phyloP scores from a whole-genome alignment of 768 basidiomycete genomes.

The Sistotremastrum niveocremeum region DNA sequence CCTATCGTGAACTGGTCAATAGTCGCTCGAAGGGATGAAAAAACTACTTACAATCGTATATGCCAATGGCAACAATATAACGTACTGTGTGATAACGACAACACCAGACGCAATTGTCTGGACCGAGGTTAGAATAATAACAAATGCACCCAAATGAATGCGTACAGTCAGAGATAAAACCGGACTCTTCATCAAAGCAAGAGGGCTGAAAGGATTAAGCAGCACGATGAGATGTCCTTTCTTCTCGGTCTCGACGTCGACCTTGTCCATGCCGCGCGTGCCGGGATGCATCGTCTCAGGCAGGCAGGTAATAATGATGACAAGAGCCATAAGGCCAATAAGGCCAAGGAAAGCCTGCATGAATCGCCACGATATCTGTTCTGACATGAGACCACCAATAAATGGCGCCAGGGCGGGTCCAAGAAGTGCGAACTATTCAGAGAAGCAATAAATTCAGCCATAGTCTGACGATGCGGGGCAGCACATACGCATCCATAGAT shows the following conservation, averaged over 20 bases:
- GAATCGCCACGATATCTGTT: constrained; percentile 54
- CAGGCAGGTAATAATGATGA: constrained; percentile 30
- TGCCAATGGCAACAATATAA: constrained; percentile 42
- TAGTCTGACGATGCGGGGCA: constrained; percentile 9
- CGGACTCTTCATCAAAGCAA: constrained; percentile 42
- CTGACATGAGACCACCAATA: constrained; percentile 38
- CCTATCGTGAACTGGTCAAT: constrained; percentile 23
- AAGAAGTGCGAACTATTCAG: constrained; percentile 19
- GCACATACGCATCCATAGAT: background rate
- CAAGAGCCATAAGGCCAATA: constrained; percentile 25
- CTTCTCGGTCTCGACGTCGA: background rate
- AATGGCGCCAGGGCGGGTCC: constrained; percentile 52
- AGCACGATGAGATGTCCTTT: constrained; percentile 21
- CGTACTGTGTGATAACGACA: background rate
- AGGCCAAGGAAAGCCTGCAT: constrained; percentile 37
- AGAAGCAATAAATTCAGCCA: constrained; percentile 13
- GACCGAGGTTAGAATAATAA: background rate
- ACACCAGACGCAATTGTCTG: too few relatives aligned
- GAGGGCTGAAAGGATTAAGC: constrained; percentile 45
- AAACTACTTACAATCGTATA: constrained; percentile 26
- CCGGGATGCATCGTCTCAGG: constrained; percentile 61
- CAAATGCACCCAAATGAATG: constrained; percentile 1
- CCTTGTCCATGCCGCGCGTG: constrained; percentile 38
- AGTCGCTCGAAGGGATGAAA: background rate
- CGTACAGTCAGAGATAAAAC: constrained; percentile 42